Evolutionary conservation across 495 filamentous ascomycete genomes (phyloP).

Genomic region (Astrothelium subdiscretum): DNA sequence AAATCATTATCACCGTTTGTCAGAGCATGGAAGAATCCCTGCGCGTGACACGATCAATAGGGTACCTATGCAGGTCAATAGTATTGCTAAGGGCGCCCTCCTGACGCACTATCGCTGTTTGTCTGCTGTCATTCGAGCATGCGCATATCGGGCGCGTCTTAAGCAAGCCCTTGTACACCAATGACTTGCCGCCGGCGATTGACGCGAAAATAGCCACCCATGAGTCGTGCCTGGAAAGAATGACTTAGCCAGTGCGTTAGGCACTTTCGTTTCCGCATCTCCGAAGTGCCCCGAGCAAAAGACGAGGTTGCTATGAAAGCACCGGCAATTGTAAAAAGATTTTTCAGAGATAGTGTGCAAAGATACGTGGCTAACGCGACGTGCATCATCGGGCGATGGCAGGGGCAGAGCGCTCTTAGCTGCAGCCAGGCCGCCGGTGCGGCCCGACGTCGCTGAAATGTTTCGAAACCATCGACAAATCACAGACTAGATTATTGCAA

Average conservation of each 20-base stretch:
- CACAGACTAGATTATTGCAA: too few species aligned
- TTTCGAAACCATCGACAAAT: not conserved
- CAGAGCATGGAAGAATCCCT: not conserved
- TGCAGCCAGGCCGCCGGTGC: not conserved
- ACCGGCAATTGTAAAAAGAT: too few species aligned
- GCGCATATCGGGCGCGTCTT: not conserved
- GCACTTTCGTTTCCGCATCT: too few species aligned
- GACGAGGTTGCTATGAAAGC: too few species aligned
- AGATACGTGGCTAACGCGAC: too few species aligned
- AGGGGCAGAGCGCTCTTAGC: not conserved
- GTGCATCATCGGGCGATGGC: not conserved
- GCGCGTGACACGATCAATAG: not conserved
- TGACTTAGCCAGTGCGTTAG: too few species aligned
- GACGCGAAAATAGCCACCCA: too few species aligned
- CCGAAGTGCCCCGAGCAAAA: too few species aligned
- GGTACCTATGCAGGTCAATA: not conserved
- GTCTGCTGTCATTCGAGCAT: not conserved
- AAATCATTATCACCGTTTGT: not conserved
- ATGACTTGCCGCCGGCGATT: not conserved
- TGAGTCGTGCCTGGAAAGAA: too few species aligned
- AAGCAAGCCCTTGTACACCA: not conserved
- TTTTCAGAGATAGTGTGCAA: too few species aligned
- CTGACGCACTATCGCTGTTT: not conserved
- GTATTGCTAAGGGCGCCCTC: not conserved
- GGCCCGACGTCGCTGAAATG: not conserved